Evolutionary conservation across 805 yeast species (phyloP).

Genomic region (Starmerella floricola): DNA sequence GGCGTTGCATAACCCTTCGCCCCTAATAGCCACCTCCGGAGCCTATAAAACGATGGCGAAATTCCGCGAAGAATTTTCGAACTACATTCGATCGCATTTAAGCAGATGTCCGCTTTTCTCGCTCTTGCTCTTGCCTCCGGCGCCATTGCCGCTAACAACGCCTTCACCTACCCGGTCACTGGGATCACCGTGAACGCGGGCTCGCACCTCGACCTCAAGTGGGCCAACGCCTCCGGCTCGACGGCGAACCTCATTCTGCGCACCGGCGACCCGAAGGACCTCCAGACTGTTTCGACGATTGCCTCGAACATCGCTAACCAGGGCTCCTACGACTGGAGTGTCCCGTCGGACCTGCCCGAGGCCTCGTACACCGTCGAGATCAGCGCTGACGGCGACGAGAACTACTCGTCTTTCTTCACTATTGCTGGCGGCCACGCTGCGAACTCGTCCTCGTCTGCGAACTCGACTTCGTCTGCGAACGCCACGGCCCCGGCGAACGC

Average conservation of each 20-base stretch:
- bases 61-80: too few relatives aligned
- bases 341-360: constrained; percentile 26
- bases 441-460: constrained; percentile 8
- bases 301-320: constrained; percentile 28
- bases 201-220: constrained; percentile 23
- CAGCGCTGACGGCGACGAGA: constrained; percentile 25
- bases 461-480: constrained; percentile 3
- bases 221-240: constrained; percentile 28
- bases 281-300: constrained; percentile 28
- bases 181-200: constrained; percentile 27
- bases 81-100: background rate
- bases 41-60: background rate
- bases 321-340: constrained; percentile 31
- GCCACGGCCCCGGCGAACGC: constrained; percentile 5
- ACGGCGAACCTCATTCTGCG: constrained; percentile 26
- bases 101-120: constrained; percentile 1
- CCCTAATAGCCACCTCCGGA: background rate
- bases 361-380: constrained; percentile 30
- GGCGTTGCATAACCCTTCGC: background rate
- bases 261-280: constrained; percentile 28
- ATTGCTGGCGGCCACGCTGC: constrained; percentile 21
- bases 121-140: constrained; percentile 12
- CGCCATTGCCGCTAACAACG: constrained; percentile 23
- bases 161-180: constrained; percentile 27
- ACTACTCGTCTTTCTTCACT: constrained; percentile 30